These are phyloP conservation scores for Lithospermum erythrorhizon DNA, from an alignment of 257 asterid species.

Conservation along the genomic window DNA sequence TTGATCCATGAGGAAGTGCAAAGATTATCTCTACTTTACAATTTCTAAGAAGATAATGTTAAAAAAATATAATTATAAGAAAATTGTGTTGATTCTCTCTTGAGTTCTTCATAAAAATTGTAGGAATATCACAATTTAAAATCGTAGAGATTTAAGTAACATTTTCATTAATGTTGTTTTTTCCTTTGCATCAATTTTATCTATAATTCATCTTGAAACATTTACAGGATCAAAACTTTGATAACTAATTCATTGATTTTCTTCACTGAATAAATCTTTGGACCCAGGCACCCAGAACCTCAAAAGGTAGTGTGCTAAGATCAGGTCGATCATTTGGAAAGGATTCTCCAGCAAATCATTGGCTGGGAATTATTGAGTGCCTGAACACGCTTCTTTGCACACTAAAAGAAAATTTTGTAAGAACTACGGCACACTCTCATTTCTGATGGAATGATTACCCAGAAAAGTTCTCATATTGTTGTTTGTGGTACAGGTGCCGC, in stretches of 20 bases:
- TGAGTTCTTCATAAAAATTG: background rate
- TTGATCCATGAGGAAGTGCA: too few species aligned
- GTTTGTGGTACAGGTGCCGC: slow-evolving; percentile 64
- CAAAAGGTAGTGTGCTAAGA: slow-evolving; percentile 76
- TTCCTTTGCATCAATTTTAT: background rate
- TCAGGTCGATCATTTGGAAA: slow-evolving; percentile 85
- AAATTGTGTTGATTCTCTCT: background rate
- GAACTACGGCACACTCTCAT: slow-evolving; percentile 9
- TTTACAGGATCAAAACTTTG: background rate
- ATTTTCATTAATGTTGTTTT: background rate
- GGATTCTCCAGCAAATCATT: slow-evolving; percentile 70
- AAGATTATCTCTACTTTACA: too few species aligned
- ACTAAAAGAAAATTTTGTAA: slow-evolving; percentile 85
- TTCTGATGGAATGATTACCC: background rate
- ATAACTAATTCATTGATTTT: background rate
- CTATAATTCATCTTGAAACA: background rate
- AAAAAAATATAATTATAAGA: background rate
- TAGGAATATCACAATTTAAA: background rate
- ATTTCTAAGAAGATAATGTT: too few species aligned
- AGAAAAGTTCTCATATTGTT: slow-evolving; percentile 13
- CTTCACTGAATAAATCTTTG: background rate
- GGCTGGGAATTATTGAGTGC: slow-evolving; percentile 85
- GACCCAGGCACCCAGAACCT: slow-evolving; percentile 84
- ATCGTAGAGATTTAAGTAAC: background rate
- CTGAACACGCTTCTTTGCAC: slow-evolving; percentile 74